Percentiles rank a stretch among this genome's conserved stretches.
phyloP scores from a whole-genome alignment of 2,329 filamentous ascomycete genomes.

The Diaporthe helianthi region DNA sequence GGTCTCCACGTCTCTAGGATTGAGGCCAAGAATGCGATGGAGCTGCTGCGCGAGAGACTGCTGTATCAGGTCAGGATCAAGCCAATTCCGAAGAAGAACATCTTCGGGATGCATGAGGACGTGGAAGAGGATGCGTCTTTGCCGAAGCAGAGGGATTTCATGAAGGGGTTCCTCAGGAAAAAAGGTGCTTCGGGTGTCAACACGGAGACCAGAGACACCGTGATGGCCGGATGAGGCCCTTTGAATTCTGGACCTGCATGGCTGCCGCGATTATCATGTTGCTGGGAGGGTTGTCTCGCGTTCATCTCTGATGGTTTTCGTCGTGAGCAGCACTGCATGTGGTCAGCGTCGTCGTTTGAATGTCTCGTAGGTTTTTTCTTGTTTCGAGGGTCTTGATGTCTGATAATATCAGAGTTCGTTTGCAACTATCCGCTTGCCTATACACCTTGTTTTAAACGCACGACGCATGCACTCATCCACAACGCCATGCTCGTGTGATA shows the following conservation, averaged over 20 bases:
- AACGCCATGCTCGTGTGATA: not conserved
- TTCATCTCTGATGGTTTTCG: not conserved
- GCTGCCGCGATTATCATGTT: not conserved
- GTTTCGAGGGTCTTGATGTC: no score
- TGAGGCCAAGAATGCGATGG: conserved; percentile 78
- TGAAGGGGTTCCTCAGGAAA: conserved; percentile 53
- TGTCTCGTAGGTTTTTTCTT: not conserved
- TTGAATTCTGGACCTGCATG: not conserved
- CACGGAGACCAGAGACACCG: not conserved
- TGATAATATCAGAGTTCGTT: not conserved
- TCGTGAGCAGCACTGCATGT: not conserved
- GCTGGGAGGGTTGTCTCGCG: not conserved
- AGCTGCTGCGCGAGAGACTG: conserved; percentile 77
- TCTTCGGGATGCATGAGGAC: conserved; percentile 51
- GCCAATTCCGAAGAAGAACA: conserved; percentile 58
- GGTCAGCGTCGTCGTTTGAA: not conserved
- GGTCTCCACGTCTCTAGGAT: conserved; percentile 71
- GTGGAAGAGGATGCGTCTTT: conserved; percentile 49
- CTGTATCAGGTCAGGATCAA: conserved; percentile 73
- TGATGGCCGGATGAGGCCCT: conserved; percentile 19
- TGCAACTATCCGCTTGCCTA: not conserved
- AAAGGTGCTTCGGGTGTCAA: conserved; percentile 23
- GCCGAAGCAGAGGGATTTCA: conserved; percentile 56
- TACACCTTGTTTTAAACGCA: not conserved
- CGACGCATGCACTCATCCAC: not conserved